Conservation (phyloP, 73 alveolate species). For the Breviolum minutum region DNA sequence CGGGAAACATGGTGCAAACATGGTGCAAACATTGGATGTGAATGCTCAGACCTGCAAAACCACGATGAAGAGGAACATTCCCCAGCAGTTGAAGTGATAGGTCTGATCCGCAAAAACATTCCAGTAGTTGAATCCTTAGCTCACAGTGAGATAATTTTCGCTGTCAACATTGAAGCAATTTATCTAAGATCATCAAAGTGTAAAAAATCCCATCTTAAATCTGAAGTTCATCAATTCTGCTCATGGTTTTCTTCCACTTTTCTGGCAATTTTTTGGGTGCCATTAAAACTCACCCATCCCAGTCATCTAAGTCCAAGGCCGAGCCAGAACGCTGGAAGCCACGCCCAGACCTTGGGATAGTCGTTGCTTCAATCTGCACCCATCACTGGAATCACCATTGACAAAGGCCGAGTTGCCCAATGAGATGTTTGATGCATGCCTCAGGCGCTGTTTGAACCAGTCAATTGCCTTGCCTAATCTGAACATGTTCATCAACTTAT, state of each 20-base stretch:
- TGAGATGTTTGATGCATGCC: conserved; percentile 81
- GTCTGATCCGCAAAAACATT: conserved; percentile 78
- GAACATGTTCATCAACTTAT: neutral
- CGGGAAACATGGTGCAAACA: neutral
- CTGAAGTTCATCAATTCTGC: neutral
- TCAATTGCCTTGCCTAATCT: neutral
- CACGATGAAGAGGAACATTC: conserved; percentile 84
- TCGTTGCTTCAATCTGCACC: neutral
- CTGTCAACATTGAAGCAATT: neutral
- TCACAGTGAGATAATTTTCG: neutral
- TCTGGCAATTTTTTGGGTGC: neutral
- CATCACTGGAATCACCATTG: neutral
- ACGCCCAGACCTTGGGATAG: conserved; percentile 75
- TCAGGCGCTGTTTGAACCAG: neutral
- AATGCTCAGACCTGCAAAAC: conserved; percentile 11
- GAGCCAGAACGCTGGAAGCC: conserved; percentile 83
- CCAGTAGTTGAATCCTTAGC: conserved; percentile 88
- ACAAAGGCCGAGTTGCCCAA: conserved; percentile 30
- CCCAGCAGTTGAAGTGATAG: conserved; percentile 87
- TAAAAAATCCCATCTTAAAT: neutral
- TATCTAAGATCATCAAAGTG: neutral
- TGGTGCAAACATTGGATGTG: neutral
- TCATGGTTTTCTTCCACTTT: neutral
- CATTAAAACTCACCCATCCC: neutral
- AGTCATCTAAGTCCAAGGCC: conserved; percentile 22